Percentiles rank a stretch among this genome's conserved stretches.
Evolutionary conservation across 1,139 yeast genomes (phyloP).

Genomic region (Spencermartinsiella ligniputridi): DNA sequence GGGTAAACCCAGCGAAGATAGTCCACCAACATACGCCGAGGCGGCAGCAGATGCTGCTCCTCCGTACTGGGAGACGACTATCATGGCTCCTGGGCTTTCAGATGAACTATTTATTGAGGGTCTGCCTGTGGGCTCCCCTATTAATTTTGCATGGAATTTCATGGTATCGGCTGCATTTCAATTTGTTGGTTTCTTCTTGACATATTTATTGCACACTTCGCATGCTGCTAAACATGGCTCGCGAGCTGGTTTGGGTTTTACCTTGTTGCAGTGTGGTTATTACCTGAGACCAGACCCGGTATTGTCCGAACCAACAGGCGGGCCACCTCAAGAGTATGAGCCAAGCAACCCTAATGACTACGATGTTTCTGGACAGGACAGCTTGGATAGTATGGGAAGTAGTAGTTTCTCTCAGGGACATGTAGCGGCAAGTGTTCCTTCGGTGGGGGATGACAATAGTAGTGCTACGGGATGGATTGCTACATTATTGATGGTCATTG

Average conservation of each 20-base stretch:
- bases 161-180: conserved; percentile 88
- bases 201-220: conserved; percentile 88
- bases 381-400: conserved; percentile 5
- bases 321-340: conserved; percentile 39
- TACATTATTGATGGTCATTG: conserved; percentile 60
- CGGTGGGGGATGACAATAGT: conserved; percentile 4
- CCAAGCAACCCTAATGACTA: conserved; percentile 38
- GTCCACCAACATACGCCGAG: conserved; percentile 92
- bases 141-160: conserved; percentile 86
- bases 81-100: conserved; percentile 70
- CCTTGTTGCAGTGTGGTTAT: conserved; percentile 74
- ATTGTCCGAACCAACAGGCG: conserved; percentile 26
- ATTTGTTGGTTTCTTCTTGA: conserved; percentile 85
- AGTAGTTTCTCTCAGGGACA: conserved; percentile 23
- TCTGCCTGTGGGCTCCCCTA: conserved; percentile 88
- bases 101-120: conserved; percentile 96
- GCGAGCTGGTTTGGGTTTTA: conserved; percentile 84
- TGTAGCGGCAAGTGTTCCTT: conserved; percentile 14
- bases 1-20: conserved; percentile 40
- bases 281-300: conserved; percentile 51
- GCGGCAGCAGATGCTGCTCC: conserved; percentile 95
- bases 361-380: conserved; percentile 33
- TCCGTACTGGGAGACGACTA: conserved; percentile 93
- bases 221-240: conserved; percentile 98
- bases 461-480: conserved; percentile 36